Evolutionary conservation across 768 basidiomycete species (phyloP), one percentile per base, ranked within the genome.

Genomic region (Agaricus bisporus): DNA sequence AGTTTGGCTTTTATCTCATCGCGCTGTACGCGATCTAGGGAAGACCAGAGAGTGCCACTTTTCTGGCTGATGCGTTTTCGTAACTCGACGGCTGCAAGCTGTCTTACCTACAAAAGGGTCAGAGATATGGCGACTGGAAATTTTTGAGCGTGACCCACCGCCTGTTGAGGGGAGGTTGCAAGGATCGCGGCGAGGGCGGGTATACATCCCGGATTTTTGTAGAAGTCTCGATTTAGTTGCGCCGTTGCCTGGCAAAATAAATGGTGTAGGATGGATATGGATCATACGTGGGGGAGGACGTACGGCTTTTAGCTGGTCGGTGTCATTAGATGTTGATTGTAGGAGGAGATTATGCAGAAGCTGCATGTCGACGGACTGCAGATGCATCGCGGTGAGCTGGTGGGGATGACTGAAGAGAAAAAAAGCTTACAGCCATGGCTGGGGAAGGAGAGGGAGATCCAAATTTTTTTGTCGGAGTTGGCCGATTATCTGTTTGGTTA

Each of bases 21-120:
- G 39, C 95, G 86, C 56, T 86, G 75, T 36, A 76, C 73, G 65
- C 80, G 78, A 35, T 82, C 70, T 26, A 91, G 77, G 52, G 80
- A 73, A 17, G 82, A 73, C 97, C 97, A 99, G 29, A 95, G 70
- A 65, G 79, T 82, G 47, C 87, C 88, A 60, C 86, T 89, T 62
- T 86, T 86, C 65, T 83, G 80, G 25, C 78, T 68, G 56, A 98
- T 82, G 54, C 95, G 89, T 77, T 99, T 99, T 61, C 95, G 81
- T 66, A 98, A 78, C 72, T 99, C 97, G 51, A 98, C 94, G 7
- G 95, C 94, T 45, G 95, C 91, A 18, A 99, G 80, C 82, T 99
- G 97, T 57, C 94, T 90, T 58, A 98, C 85, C 95, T 99, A 64
- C 10, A 35, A 37, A 15, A 44, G 41, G 28, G 41, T 8, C 47